Percentiles rank a stretch among this genome's conserved stretches.
phyloP scores from a whole-genome alignment of 2,329 filamentous ascomycete genomes.

The Cladosporium sp. region DNA sequence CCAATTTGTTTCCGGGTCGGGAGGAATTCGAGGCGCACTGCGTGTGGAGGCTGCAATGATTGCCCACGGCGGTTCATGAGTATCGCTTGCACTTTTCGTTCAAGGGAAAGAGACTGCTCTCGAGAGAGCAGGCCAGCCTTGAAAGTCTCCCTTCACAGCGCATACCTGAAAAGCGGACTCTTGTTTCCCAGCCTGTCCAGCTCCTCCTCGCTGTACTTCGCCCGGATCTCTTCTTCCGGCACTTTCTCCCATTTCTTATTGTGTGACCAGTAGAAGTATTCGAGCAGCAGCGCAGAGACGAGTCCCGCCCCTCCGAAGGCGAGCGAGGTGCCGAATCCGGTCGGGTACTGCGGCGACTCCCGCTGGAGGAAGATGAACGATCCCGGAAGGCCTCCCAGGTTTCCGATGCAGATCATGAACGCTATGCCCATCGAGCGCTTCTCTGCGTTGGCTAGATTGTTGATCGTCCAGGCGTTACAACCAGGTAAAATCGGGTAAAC shows the following conservation, averaged over 20 bases:
- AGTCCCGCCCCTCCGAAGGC: conserved; percentile 20
- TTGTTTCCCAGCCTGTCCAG: conserved; percentile 34
- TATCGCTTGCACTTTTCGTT: not conserved
- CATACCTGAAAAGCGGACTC: conserved; percentile 35
- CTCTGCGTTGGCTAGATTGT: conserved; percentile 29
- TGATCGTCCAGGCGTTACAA: conserved; percentile 26
- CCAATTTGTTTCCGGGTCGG: no score
- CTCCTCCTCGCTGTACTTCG: conserved; percentile 32
- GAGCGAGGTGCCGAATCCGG: conserved; percentile 38
- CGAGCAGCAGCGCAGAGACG: conserved; percentile 18
- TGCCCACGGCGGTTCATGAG: not conserved
- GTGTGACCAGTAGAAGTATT: conserved; percentile 21
- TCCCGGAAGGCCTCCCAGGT: conserved; percentile 36
- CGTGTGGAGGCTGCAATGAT: not conserved
- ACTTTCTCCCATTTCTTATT: conserved; percentile 31
- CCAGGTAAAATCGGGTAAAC: conserved; percentile 27
- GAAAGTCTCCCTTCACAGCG: conserved; percentile 4
- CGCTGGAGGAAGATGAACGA: conserved; percentile 33
- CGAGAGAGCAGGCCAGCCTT: no score
- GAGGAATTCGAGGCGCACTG: no score
- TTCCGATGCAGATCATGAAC: conserved; percentile 26
- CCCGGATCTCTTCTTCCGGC: conserved; percentile 29
- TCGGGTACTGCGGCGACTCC: conserved; percentile 42
- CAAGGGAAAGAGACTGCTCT: no score
- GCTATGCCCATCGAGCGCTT: conserved; percentile 37